phyloP scores from a whole-genome alignment of 768 basidiomycete species.

The Lentinula raphanica region DNA sequence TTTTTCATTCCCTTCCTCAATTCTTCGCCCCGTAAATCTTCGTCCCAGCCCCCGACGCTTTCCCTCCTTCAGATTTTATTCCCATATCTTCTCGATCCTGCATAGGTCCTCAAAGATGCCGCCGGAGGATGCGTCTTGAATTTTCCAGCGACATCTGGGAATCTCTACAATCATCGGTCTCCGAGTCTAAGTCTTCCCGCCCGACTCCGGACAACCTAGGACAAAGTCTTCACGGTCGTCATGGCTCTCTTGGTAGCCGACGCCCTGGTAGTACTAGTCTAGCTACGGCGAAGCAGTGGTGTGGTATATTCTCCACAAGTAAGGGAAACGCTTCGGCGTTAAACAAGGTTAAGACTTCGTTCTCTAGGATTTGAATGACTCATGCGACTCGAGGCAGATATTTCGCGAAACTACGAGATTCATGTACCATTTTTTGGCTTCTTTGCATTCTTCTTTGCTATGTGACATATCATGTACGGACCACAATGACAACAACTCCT shows the following conservation, averaged over 20 bases:
- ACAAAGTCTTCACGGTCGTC: slow-evolving; percentile 3
- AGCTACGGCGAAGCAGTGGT: slow-evolving; percentile 28
- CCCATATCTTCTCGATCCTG: background rate
- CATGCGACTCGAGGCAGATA: background rate
- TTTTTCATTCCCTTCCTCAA: background rate
- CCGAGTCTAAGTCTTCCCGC: too few relatives aligned
- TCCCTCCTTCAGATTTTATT: slow-evolving; percentile 11
- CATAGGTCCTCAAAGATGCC: background rate
- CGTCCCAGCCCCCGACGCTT: slow-evolving; percentile 32
- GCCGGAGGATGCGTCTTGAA: slow-evolving; percentile 4
- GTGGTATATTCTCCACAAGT: slow-evolving; percentile 36
- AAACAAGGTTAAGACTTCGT: background rate
- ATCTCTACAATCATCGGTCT: too few relatives aligned
- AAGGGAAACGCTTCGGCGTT: slow-evolving; percentile 12
- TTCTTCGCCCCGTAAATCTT: background rate
- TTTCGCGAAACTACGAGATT: too few relatives aligned
- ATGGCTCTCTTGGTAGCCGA: slow-evolving; percentile 13
- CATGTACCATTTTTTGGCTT: too few relatives aligned
- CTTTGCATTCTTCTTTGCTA: too few relatives aligned
- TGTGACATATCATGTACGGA: too few relatives aligned
- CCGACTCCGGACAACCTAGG: background rate
- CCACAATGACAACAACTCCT: too few relatives aligned
- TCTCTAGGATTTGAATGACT: background rate
- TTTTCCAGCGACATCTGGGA: slow-evolving; percentile 11
- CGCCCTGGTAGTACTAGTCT: slow-evolving; percentile 28